Base-by-base conservation (phyloP, 2,329 filamentous ascomycete species). In the Elsinoe necatrix region DNA sequence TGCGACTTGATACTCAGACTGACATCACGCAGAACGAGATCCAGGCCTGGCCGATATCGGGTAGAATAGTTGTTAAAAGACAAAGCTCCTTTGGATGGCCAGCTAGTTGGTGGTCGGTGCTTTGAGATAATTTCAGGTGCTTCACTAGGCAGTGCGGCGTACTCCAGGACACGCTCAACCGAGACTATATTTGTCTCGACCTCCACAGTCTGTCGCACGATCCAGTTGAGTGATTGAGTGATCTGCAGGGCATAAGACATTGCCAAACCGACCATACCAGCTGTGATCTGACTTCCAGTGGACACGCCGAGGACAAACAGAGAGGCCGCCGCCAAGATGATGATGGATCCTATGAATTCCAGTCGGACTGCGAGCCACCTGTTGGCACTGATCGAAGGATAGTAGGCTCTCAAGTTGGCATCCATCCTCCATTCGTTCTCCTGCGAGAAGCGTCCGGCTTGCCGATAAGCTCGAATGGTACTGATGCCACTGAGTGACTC, bases 171-270 rank as follows among this genome's bases (percentile, higher is more conserved):
- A 67, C 93, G 87, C 78, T 98, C 93, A 35, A 98, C 93, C 8
- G 92, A 95, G 45, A 98, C 92, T 67, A 98, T 98, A 72, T 98
- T 98, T n/a, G 92, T 97, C 77, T 98, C 95, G n/a, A 98, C 93
- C 72, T 98, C 95, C 31, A 98, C 93, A 0, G 91, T 96, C 73
- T 98, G 93, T 58, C 95, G 84, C 54, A 98, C 93, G 67, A 98
- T 96, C 93, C 93, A 98, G 76, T 97, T 98, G 66, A 98, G 80
- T 34, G 91, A 95, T 63, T 92, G 88, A 1, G 93, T 98, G 67
- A 98, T 97, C 74, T 96, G 89, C 61, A 98, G 80, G 37, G 91
- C 93, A 73, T 97, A 96, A 47, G 92, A 95, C 90, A 98, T 95
- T 61, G 88, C 84, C 66, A 98, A 77, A 76, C 95, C 95, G 54